Evolutionary conservation across 768 basidiomycete genomes (phyloP).

Genomic region (Gloeostereum incarnatum): DNA sequence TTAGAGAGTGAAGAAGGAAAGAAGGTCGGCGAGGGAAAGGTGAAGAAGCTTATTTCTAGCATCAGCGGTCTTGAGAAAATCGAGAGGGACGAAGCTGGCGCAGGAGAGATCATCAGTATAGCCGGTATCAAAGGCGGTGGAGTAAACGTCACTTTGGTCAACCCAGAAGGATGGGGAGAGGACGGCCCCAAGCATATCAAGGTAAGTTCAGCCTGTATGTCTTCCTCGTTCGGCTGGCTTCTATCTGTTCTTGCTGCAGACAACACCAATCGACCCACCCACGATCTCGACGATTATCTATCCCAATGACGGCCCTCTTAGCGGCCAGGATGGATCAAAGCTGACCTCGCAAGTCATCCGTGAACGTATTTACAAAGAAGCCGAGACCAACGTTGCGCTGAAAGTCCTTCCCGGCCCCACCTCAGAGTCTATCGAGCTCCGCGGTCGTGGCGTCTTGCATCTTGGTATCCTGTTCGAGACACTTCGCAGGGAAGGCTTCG

Average conservation of each 20-base stretch:
- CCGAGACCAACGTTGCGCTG: conserved; percentile 42
- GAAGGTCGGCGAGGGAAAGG: conserved; percentile 40
- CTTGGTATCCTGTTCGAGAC: conserved; percentile 43
- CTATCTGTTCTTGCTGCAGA: conserved; percentile 6
- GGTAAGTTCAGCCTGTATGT: conserved; percentile 15
- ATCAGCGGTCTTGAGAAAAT: conserved; percentile 29
- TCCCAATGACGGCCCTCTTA: conserved; percentile 39
- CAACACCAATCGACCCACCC: conserved; percentile 41
- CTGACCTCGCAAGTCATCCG: conserved; percentile 40
- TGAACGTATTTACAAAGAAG: conserved; percentile 38
- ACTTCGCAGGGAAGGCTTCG: conserved; percentile 39
- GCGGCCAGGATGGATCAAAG: conserved; percentile 35
- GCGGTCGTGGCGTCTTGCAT: conserved; percentile 38
- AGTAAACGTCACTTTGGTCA: conserved; percentile 34
- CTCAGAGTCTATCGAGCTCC: conserved; percentile 38
- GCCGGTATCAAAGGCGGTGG: conserved; percentile 39
- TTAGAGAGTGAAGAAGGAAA: conserved; percentile 30
- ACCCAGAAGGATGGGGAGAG: conserved; percentile 33
- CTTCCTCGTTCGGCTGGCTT: background rate
- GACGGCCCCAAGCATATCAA: conserved; percentile 29
- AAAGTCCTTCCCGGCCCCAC: conserved; percentile 39
- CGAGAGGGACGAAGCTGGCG: conserved; percentile 33
- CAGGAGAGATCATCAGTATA: conserved; percentile 40
- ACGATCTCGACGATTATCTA: conserved; percentile 39
- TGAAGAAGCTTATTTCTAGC: conserved; percentile 35